A percentile compares a stretch with the other conserved stretches of the same genome.
Evolutionary conservation across 257 asterid genomes (phyloP).

Genomic region (Ballota nigra): DNA sequence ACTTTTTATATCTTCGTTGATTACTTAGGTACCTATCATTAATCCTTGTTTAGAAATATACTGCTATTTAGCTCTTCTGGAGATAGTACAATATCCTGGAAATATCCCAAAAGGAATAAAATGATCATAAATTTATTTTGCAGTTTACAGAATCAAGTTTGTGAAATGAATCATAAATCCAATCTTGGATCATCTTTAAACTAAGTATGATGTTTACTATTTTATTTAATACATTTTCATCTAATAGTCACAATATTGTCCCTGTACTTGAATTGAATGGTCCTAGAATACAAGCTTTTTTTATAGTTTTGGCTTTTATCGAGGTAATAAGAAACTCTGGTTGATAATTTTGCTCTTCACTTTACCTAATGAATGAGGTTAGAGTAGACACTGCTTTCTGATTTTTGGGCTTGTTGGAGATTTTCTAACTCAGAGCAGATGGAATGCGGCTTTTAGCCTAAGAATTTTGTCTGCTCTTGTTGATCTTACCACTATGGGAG

Average conservation of each 20-base stretch:
- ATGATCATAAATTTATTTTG: neutral
- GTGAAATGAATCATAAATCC: neutral
- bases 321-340: neutral
- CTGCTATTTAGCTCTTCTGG: neutral
- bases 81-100: neutral
- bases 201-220: neutral
- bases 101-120: neutral
- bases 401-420: neutral
- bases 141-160: neutral
- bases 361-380: neutral
- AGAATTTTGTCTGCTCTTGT: neutral
- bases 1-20: neutral
- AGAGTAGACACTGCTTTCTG: neutral
- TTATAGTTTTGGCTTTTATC: neutral
- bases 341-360: neutral
- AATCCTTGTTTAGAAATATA: neutral
- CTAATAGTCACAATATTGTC: neutral
- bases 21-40: neutral
- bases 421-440: neutral
- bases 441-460: neutral
- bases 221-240: neutral
- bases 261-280: neutral
- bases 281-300: neutral
- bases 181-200: neutral
- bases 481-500: neutral